Conservation (phyloP, 2,329 filamentous ascomycete species). For the Hymenoscyphus scutula region DNA sequence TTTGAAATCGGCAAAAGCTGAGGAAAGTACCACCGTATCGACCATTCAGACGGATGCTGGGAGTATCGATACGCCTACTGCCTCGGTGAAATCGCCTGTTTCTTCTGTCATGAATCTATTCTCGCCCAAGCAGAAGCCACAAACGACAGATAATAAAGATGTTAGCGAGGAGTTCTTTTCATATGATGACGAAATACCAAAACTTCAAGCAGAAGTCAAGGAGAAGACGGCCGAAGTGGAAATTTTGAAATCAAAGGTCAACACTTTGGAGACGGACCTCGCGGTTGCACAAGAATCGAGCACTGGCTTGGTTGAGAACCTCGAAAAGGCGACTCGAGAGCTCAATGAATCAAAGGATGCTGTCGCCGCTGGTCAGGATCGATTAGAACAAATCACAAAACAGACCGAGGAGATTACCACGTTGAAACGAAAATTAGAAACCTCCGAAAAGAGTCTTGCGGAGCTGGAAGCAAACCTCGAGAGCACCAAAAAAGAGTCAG, state of each 20-base stretch:
- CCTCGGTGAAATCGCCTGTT: slow-evolving; percentile 46
- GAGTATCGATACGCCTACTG: slow-evolving; percentile 34
- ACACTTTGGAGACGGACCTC: slow-evolving; percentile 67
- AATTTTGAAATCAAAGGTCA: slow-evolving; percentile 66
- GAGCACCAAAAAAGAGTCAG: slow-evolving; percentile 25
- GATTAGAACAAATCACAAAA: slow-evolving; percentile 25
- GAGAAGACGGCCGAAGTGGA: slow-evolving; percentile 70
- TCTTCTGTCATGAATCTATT: slow-evolving; percentile 49
- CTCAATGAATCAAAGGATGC: slow-evolving; percentile 72
- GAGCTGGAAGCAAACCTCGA: slow-evolving; percentile 25
- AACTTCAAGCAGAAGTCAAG: slow-evolving; percentile 72
- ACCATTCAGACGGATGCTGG: slow-evolving; percentile 28
- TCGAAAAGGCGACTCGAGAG: slow-evolving; percentile 47
- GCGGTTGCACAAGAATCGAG: slow-evolving; percentile 69
- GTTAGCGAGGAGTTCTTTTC: slow-evolving; percentile 78
- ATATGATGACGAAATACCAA: slow-evolving; percentile 81
- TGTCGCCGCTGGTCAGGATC: slow-evolving; percentile 21
- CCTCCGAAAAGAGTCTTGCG: slow-evolving; percentile 27
- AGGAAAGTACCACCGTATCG: slow-evolving; percentile 27
- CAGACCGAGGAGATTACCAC: slow-evolving; percentile 30
- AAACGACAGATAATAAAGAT: slow-evolving; percentile 39
- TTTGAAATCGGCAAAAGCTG: slow-evolving; percentile 45
- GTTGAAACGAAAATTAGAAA: slow-evolving; percentile 32
- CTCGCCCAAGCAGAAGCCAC: slow-evolving; percentile 46
- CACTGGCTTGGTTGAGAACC: slow-evolving; percentile 54